Evolutionary conservation across 148 eudicot species (phyloP).

Genomic region (Nepenthes mirabilis): DNA sequence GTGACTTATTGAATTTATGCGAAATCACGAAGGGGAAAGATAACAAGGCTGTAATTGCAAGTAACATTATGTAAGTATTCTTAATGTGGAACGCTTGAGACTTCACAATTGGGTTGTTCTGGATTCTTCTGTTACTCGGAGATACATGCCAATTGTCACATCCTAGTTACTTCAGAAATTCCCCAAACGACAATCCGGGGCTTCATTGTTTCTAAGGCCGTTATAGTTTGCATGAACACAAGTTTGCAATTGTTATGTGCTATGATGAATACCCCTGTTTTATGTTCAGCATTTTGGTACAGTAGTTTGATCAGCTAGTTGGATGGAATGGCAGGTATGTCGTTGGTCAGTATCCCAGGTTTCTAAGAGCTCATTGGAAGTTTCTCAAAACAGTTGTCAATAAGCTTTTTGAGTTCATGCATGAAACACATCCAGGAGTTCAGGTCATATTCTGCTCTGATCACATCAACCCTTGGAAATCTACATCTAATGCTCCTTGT

Average conservation of each 20-base stretch:
- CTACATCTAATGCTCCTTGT: too few species aligned
- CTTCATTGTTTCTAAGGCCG: too few species aligned
- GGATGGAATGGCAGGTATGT: slow-evolving; percentile 62
- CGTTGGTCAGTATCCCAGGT: slow-evolving; percentile 98
- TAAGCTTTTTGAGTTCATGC: slow-evolving; percentile 98
- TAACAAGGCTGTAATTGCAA: slow-evolving; percentile 98
- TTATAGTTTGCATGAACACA: too few species aligned
- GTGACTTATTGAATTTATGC: slow-evolving; percentile 86
- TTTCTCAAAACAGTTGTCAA: slow-evolving; percentile 95
- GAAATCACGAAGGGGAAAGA: slow-evolving; percentile 98
- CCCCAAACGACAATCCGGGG: too few species aligned
- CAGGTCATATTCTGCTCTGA: slow-evolving; percentile 45
- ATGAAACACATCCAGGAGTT: slow-evolving; percentile 98
- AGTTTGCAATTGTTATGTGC: too few species aligned
- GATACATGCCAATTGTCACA: neutral
- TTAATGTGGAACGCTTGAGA: neutral
- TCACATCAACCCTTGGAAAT: neutral
- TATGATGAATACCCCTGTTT: neutral
- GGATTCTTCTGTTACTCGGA: neutral
- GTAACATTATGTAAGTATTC: slow-evolving; percentile 84
- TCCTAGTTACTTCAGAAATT: neutral
- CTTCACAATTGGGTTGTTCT: neutral
- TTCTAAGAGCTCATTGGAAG: slow-evolving; percentile 98
- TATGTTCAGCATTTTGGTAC: neutral
- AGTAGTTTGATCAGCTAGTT: neutral